Conservation (phyloP, 2,329 filamentous ascomycete species). For the Ustulina deusta region DNA sequence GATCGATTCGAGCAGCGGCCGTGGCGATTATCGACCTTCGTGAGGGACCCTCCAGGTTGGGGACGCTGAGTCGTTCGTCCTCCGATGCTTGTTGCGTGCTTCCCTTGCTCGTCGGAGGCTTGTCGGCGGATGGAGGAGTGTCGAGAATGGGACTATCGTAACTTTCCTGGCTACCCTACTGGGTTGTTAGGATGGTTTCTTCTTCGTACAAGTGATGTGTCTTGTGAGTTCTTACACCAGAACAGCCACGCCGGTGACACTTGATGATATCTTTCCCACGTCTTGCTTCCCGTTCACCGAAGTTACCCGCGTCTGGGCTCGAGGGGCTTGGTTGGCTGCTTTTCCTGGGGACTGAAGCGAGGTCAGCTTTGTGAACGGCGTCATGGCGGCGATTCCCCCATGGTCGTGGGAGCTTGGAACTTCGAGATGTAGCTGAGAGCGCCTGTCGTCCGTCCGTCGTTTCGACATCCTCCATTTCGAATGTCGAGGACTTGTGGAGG, state of each 20-base stretch:
- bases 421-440: conserved; percentile 27
- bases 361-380: conserved; percentile 35
- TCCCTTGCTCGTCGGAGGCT: conserved; percentile 4
- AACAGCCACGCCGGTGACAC: conserved; percentile 33
- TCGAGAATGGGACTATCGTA: conserved; percentile 33
- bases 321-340: conserved; percentile 33
- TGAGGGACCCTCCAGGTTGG: conserved; percentile 21
- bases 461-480: conserved; percentile 39
- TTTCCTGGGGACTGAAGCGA: conserved; percentile 35
- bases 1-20: conserved; percentile 27
- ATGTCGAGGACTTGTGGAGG: conserved; percentile 14
- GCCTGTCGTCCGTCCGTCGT: conserved; percentile 23
- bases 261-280: conserved; percentile 22
- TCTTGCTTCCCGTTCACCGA: conserved; percentile 28
- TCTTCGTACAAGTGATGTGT: background rate
- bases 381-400: conserved; percentile 32
- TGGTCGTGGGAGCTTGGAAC: conserved; percentile 41
- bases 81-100: conserved; percentile 29
- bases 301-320: conserved; percentile 28
- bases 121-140: conserved; percentile 28
- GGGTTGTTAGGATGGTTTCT: conserved; percentile 11
- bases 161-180: conserved; percentile 45
- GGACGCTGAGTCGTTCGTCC: conserved; percentile 24
- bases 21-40: conserved; percentile 30
- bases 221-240: conserved; percentile 39